These are phyloP conservation scores for Coniochaeta prunicola DNA, from an alignment of 2,329 filamentous ascomycete species.

Conservation along the genomic window DNA sequence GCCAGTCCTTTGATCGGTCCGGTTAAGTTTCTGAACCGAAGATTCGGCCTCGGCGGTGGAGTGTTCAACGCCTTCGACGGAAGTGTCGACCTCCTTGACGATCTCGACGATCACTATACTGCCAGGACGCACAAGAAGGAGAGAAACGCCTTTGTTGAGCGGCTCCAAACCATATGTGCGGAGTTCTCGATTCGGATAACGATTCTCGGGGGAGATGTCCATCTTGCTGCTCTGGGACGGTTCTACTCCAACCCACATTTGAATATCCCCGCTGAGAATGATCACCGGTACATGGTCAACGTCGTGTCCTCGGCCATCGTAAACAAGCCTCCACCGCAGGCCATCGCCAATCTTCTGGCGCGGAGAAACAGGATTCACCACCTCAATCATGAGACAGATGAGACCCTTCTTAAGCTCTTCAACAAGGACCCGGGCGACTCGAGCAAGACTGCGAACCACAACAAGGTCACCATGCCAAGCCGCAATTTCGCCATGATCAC, in stretches of 20 bases:
- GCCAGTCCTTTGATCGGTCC: slow-evolving; percentile 80
- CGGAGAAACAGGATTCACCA: slow-evolving; percentile 79
- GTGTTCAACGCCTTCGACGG: slow-evolving; percentile 95
- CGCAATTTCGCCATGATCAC: slow-evolving; percentile 90
- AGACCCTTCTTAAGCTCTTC: slow-evolving; percentile 91
- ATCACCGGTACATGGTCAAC: slow-evolving; percentile 93
- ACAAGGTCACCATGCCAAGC: slow-evolving; percentile 84
- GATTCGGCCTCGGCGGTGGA: slow-evolving; percentile 76
- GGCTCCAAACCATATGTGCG: slow-evolving; percentile 75
- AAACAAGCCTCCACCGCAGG: slow-evolving; percentile 85
- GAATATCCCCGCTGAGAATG: slow-evolving; percentile 67
- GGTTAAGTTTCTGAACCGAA: slow-evolving; percentile 81
- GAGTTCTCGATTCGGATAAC: slow-evolving; percentile 86
- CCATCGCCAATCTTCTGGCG: slow-evolving; percentile 83
- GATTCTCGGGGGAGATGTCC: slow-evolving; percentile 89
- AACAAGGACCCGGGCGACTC: slow-evolving; percentile 74
- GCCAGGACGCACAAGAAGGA: slow-evolving; percentile 87
- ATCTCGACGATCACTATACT: slow-evolving; percentile 94
- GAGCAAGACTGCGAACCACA: slow-evolving; percentile 67
- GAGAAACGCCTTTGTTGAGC: slow-evolving; percentile 68
- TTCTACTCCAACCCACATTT: slow-evolving; percentile 89
- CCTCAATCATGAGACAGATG: slow-evolving; percentile 67
- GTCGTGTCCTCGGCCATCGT: slow-evolving; percentile 92
- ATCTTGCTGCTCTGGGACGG: slow-evolving; percentile 82
- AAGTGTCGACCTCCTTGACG: slow-evolving; percentile 84